Percentiles rank a stretch among this genome's conserved stretches.
These are phyloP conservation scores for Malbranchea zuffiana DNA, from an alignment of 2,329 filamentous ascomycete species.

Conservation along the genomic window DNA sequence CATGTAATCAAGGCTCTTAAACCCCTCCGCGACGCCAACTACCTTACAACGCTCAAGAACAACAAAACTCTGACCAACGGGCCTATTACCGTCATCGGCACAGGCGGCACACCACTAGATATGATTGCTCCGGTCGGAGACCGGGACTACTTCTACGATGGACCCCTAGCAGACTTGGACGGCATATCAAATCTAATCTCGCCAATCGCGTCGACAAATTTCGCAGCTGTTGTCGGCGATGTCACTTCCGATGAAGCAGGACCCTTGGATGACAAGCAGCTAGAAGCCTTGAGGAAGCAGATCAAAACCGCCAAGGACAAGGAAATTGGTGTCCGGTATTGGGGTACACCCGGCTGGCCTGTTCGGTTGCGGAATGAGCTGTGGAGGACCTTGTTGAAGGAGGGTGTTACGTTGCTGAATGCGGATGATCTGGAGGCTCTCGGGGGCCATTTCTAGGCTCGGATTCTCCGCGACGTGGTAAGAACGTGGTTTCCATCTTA, in stretches of 20 bases:
- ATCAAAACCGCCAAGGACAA: conserved; percentile 43
- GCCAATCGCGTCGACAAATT: conserved; percentile 46
- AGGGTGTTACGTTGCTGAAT: conserved; percentile 52
- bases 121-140: conserved; percentile 37
- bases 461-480: not conserved
- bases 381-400: conserved; percentile 47
- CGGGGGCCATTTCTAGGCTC: conserved; percentile 11
- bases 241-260: conserved; percentile 31
- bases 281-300: conserved; percentile 42
- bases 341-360: conserved; percentile 52
- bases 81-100: conserved; percentile 52
- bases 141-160: conserved; percentile 52
- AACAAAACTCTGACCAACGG: conserved; percentile 37
- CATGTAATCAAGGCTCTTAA: conserved; percentile 46
- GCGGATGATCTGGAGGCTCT: conserved; percentile 51
- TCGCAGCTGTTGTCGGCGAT: conserved; percentile 34
- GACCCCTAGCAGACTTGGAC: conserved; percentile 38
- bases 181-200: conserved; percentile 41
- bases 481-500: no score
- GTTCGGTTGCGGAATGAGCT: conserved; percentile 47
- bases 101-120: conserved; percentile 44
- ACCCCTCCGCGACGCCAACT: conserved; percentile 44
- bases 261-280: conserved; percentile 30
- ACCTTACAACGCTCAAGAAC: conserved; percentile 43
- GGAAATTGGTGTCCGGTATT: conserved; percentile 52